phyloP scores from a whole-genome alignment of 257 asterid species.

The Parsonsia alboflavescens region DNA sequence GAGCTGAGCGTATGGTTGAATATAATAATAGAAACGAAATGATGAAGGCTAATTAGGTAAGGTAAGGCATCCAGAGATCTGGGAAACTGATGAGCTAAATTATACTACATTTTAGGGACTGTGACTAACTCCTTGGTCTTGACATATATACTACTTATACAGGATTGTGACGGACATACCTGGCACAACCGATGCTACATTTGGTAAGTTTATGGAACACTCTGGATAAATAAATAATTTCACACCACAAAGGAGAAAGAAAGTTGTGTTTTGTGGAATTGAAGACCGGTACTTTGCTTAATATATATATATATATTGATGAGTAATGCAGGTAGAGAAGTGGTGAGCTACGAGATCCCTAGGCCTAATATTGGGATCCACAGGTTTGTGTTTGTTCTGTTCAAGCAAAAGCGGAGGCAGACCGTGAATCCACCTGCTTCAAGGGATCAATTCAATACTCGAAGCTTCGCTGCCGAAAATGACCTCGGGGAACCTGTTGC shows the following conservation, averaged over 20 bases:
- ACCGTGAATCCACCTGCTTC: slow-evolving; percentile 52
- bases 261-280: too few relatives aligned
- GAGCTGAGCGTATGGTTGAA: too few relatives aligned
- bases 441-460: slow-evolving; percentile 56
- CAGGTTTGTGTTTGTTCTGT: slow-evolving; percentile 71
- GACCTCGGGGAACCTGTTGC: slow-evolving; percentile 79
- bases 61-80: slow-evolving; percentile 5
- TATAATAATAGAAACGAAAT: too few relatives aligned
- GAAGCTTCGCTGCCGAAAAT: slow-evolving; percentile 62
- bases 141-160: slow-evolving; percentile 29
- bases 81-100: neutral
- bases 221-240: neutral
- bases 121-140: neutral
- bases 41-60: neutral
- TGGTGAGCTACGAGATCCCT: slow-evolving; percentile 63
- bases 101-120: neutral
- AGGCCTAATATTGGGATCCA: slow-evolving; percentile 78
- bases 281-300: too few relatives aligned
- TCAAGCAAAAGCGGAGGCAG: slow-evolving; percentile 56
- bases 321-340: slow-evolving; percentile 53
- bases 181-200: slow-evolving; percentile 78
- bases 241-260: too few relatives aligned
- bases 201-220: slow-evolving; percentile 46
- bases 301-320: too few relatives aligned
- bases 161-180: slow-evolving; percentile 93